Percentiles rank a stretch among this genome's conserved stretches.
phyloP scores from a whole-genome alignment of 108 stramenopile genomes.

The Nitzschia sp. region DNA sequence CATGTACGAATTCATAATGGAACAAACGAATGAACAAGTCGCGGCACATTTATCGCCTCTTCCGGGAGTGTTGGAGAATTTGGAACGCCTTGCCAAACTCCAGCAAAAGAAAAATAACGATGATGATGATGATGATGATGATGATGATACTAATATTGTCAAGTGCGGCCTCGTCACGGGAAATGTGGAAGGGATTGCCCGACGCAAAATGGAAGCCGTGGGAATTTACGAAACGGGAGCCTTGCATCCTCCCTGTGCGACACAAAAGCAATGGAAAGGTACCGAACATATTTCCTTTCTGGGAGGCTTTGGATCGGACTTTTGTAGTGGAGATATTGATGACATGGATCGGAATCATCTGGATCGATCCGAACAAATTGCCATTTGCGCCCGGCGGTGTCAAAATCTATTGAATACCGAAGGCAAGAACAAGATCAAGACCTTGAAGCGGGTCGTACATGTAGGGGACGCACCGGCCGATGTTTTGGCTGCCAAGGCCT shows the following conservation, averaged over 20 bases:
- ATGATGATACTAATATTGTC: too few relatives aligned
- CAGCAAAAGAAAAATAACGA: neutral
- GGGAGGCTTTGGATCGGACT: constrained; percentile 62
- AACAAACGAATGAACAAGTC: constrained; percentile 31
- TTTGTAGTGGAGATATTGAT: constrained; percentile 52
- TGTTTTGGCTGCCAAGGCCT: constrained; percentile 56
- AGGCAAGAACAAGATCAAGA: neutral
- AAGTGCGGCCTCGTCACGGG: constrained; percentile 58
- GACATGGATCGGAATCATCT: constrained; percentile 44
- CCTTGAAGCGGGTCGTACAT: constrained; percentile 42
- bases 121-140: neutral
- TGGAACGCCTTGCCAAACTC: constrained; percentile 34
- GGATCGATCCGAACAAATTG: constrained; percentile 58
- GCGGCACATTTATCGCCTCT: constrained; percentile 34
- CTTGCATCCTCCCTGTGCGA: constrained; percentile 36
- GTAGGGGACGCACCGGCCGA: constrained; percentile 65
- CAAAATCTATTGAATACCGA: constrained; percentile 17
- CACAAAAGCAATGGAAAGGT: constrained; percentile 41
- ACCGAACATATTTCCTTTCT: constrained; percentile 45
- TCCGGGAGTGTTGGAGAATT: constrained; percentile 43
- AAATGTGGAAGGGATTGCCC: constrained; percentile 61
- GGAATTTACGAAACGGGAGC: constrained; percentile 44
- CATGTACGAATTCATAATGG: constrained; percentile 46
- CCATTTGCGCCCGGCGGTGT: constrained; percentile 49
- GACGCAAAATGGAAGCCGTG: constrained; percentile 49